Conservation (phyloP, 2,329 filamentous ascomycete genomes). For the Xylariaceae sp. region DNA sequence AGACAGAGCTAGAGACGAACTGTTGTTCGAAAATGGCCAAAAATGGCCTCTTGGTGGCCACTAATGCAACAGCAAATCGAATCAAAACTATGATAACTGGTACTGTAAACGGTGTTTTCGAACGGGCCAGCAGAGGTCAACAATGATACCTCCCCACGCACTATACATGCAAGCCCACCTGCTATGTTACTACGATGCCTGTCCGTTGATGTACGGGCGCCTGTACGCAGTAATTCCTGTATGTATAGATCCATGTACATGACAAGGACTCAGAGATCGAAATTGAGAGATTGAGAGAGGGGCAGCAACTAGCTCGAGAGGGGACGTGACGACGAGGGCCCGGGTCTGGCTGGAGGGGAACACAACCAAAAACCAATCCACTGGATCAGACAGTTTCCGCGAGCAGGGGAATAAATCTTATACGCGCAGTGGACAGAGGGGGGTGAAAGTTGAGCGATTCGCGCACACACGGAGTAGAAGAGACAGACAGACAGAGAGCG, state of each 20-base stretch:
- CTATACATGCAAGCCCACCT: constrained; percentile 42
- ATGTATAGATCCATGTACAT: constrained; percentile 36
- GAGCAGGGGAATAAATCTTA: constrained; percentile 21
- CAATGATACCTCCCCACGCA: constrained; percentile 35
- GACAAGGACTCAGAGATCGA: constrained; percentile 33
- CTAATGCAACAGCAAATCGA: constrained; percentile 44
- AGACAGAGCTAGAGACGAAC: constrained; percentile 29
- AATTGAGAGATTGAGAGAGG: constrained; percentile 26
- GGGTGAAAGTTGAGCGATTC: constrained; percentile 34
- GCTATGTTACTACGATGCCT: constrained; percentile 41
- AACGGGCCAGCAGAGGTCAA: constrained; percentile 27
- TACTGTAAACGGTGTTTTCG: constrained; percentile 34
- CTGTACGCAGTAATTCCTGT: constrained; percentile 39
- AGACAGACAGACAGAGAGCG: constrained; percentile 27
- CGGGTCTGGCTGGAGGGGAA: constrained; percentile 26
- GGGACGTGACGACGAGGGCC: constrained; percentile 27
- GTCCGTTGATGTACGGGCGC: constrained; percentile 35
- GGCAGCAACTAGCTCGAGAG: constrained; percentile 20
- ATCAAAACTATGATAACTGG: constrained; percentile 39
- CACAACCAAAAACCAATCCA: constrained; percentile 28
- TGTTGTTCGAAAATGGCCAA: constrained; percentile 34
- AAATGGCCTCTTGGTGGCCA: constrained; percentile 39
- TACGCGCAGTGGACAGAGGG: constrained; percentile 29
- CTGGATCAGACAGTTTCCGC: constrained; percentile 23
- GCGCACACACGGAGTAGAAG: constrained; percentile 26